Base-by-base conservation (phyloP, 2,329 filamentous ascomycete genomes). In the Pseudogymnoascus sp. region DNA sequence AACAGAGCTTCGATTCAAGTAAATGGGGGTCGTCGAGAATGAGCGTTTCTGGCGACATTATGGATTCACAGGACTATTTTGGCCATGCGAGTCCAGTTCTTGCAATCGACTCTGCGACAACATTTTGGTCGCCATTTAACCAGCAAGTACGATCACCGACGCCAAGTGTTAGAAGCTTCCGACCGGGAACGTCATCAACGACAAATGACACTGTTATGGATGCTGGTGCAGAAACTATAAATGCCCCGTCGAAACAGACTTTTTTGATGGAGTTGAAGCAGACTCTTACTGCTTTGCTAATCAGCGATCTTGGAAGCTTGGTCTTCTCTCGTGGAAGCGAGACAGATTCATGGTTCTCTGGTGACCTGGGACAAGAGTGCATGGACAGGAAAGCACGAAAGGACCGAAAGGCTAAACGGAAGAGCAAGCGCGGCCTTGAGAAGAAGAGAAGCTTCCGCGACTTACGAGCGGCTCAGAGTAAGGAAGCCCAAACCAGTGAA, bases 91-190 rank as follows among this genome's bases (percentile, higher is more conserved):
- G 87, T 15, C 87, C 88, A 0, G 80, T 88, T 0, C 78, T 89
- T 44, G 86, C 88, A 0, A 86, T 88, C 63, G 90, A 94, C 68
- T 88, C 90, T 0, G 82, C 83, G 24, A 85, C 85, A 13, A 94
- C 91, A 0, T 95, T 93, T 71, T 97, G 92, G 91, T 96, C 92
- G 2, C 90, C 90, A 0, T 92, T 93, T 67, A 87, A 90, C 63
- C 80, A 84, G 0, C 76, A 83, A 60, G 79, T 80, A 0, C 84
- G 85, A 63, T 87, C 84, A 5, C 84, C 84, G 0, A 83, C 81
- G 0, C 84, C 83, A 1, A 87, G 84, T 66, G 73, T 84, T 39
- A 81, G 81, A 6, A 86, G 84, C 66, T 70, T 84, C 1, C 81
- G 86, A 17, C 86, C 85, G 4, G 84, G 81, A 9, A 88, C 86